These are phyloP conservation scores for Cyclotella choctawhatcheeana DNA, from an alignment of 108 stramenopile genomes.

Conservation along the genomic window DNA sequence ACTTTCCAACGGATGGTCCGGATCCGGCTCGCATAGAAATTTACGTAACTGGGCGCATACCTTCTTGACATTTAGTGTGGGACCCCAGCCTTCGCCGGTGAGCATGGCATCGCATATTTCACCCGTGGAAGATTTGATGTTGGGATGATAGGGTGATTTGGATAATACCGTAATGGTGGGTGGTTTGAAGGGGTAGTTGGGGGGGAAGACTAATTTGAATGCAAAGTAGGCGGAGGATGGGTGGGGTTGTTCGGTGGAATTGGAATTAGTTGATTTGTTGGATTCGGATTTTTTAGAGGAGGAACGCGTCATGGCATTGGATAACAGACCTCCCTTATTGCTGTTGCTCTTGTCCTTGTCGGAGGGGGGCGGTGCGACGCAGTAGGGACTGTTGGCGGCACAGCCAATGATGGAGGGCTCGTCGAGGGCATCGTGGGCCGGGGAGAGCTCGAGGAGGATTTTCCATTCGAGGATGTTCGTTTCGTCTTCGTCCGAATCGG, in stretches of 20 bases:
- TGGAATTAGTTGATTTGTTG: constrained; percentile 12
- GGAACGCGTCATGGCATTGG: constrained; percentile 34
- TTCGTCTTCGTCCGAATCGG: constrained; percentile 38
- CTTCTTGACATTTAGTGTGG: constrained; percentile 54
- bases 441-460: constrained; percentile 44
- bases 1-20: constrained; percentile 54
- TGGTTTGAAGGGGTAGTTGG: constrained; percentile 73
- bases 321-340: constrained; percentile 25
- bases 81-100: constrained; percentile 73
- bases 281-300: too few species aligned
- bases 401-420: constrained; percentile 31
- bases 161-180: constrained; percentile 71
- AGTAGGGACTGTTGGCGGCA: constrained; percentile 47
- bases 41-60: constrained; percentile 41
- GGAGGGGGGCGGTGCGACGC: constrained; percentile 26
- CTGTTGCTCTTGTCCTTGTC: too few species aligned
- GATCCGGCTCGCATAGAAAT: constrained; percentile 49
- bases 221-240: constrained; percentile 52
- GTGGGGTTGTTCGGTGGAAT: not conserved
- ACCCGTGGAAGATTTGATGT: constrained; percentile 72
- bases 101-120: constrained; percentile 76
- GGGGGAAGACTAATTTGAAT: constrained; percentile 47
- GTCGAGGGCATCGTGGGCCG: constrained; percentile 39
- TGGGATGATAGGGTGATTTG: constrained; percentile 82
- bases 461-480: constrained; percentile 43